A percentile compares a stretch with the other conserved stretches of the same genome.
phyloP scores from a whole-genome alignment of 176 grass and related monocot species.

The Guadua angustifolia region DNA sequence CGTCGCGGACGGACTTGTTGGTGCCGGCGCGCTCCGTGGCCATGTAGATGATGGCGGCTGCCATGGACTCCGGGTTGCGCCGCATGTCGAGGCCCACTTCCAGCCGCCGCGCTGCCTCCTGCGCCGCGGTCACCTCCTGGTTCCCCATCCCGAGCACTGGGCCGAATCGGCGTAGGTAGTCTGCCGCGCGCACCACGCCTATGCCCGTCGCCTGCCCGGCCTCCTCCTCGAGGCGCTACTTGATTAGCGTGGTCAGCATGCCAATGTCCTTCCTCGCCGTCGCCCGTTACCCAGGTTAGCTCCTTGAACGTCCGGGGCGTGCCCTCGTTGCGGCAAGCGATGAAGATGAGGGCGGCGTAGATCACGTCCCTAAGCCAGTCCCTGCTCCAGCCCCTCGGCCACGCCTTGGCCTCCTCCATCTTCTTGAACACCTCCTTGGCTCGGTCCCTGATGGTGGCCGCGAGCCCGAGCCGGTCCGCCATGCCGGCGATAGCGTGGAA shows the following conservation, averaged over 20 bases:
- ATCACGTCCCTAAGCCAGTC: no score
- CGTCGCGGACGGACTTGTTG: constrained; percentile 36
- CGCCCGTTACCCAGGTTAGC: constrained; percentile 35
- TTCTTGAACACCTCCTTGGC: constrained; percentile 52
- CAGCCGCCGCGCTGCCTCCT: constrained; percentile 38
- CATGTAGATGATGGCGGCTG: constrained; percentile 58
- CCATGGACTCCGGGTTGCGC: constrained; percentile 54
- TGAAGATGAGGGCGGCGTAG: constrained; percentile 50
- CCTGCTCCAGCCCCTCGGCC: no score
- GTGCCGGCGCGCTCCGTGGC: constrained; percentile 33
- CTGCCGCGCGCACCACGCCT: constrained; percentile 35
- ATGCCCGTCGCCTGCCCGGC: constrained; percentile 31
- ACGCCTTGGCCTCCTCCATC: no score
- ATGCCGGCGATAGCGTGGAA: constrained; percentile 6
- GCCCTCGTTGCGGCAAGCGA: constrained; percentile 58
- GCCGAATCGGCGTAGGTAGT: constrained; percentile 56
- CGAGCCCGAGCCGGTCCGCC: constrained; percentile 52
- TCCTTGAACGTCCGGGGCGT: constrained; percentile 57
- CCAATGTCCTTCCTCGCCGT: constrained; percentile 46
- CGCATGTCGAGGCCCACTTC: constrained; percentile 49
- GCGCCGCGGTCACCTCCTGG: constrained; percentile 39
- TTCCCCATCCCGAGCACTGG: constrained; percentile 43
- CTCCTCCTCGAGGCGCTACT: constrained; percentile 43
- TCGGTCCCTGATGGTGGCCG: constrained; percentile 42
- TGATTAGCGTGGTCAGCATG: constrained; percentile 39